Evolutionary conservation across 257 asterid genomes (phyloP).

Genomic region (Lantana camara): DNA sequence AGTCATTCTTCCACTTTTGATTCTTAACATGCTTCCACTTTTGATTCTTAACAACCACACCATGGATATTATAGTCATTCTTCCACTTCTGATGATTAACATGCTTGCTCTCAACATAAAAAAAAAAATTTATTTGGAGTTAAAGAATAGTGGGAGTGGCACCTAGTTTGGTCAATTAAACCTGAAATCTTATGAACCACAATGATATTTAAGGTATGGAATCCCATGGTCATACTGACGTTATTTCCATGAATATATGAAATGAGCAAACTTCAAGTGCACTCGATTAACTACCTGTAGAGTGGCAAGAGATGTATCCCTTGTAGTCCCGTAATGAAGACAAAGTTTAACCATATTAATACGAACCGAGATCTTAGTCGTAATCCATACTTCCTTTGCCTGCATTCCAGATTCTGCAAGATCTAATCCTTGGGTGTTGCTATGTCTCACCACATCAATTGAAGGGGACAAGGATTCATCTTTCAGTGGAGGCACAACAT

Average conservation of each 20-base stretch:
- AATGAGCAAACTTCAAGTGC: conserved; percentile 17
- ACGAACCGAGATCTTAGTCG: conserved; percentile 66
- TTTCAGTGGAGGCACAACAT: conserved; percentile 62
- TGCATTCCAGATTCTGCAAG: conserved; percentile 49
- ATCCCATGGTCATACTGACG: neutral
- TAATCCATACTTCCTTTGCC: conserved; percentile 53
- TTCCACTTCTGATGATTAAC: too few species aligned
- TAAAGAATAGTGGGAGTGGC: neutral
- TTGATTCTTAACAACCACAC: neutral
- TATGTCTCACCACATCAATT: conserved; percentile 46
- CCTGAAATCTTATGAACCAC: neutral
- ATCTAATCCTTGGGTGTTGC: conserved; percentile 41
- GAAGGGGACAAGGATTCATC: conserved; percentile 48
- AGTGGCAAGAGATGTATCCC: conserved; percentile 93
- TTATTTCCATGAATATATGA: neutral
- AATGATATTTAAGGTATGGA: neutral
- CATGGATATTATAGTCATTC: neutral
- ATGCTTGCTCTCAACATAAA: too few species aligned
- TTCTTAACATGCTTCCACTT: too few species aligned
- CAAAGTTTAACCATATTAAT: conserved; percentile 79
- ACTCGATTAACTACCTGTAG: conserved; percentile 61
- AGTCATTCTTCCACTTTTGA: too few species aligned
- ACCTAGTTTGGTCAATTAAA: neutral
- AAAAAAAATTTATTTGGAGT: neutral
- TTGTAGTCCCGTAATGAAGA: conserved; percentile 79